Conservation (phyloP, 805 yeast genomes). For the Candida wancherniae region DNA sequence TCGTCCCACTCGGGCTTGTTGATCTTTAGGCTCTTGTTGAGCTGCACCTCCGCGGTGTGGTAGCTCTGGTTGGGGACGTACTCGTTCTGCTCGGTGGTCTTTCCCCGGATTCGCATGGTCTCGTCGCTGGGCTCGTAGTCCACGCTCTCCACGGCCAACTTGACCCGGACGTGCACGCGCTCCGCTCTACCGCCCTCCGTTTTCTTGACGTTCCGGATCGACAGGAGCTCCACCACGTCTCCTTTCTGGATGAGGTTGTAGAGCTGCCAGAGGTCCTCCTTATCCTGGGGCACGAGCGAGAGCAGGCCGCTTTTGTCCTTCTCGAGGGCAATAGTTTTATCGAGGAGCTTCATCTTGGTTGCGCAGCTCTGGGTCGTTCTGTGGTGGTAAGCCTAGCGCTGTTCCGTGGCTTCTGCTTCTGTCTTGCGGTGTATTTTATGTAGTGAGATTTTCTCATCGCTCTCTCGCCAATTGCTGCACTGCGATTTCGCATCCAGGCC, state of each 20-base stretch:
- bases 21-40: conserved; percentile 62
- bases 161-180: conserved; percentile 40
- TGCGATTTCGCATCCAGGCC: no score
- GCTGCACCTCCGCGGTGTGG: conserved; percentile 80
- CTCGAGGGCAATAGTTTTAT: conserved; percentile 18
- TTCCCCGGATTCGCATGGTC: conserved; percentile 74
- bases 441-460: no score
- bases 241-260: conserved; percentile 75
- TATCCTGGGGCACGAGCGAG: conserved; percentile 74
- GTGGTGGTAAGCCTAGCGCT: background rate
- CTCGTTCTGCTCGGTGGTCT: conserved; percentile 60
- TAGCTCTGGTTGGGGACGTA: conserved; percentile 81
- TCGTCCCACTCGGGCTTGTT: conserved; percentile 79
- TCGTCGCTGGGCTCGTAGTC: conserved; percentile 80
- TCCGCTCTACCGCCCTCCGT: conserved; percentile 45
- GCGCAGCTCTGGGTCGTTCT: no score
- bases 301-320: conserved; percentile 63
- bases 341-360: conserved; percentile 18
- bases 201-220: conserved; percentile 59
- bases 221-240: conserved; percentile 67
- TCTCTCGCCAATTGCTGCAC: no score
- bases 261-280: conserved; percentile 86
- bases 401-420: background rate
- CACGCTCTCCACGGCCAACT: conserved; percentile 56
- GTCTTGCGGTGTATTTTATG: no score